Conservation (phyloP, 768 basidiomycete genomes). For the Pleurotus giganteus region DNA sequence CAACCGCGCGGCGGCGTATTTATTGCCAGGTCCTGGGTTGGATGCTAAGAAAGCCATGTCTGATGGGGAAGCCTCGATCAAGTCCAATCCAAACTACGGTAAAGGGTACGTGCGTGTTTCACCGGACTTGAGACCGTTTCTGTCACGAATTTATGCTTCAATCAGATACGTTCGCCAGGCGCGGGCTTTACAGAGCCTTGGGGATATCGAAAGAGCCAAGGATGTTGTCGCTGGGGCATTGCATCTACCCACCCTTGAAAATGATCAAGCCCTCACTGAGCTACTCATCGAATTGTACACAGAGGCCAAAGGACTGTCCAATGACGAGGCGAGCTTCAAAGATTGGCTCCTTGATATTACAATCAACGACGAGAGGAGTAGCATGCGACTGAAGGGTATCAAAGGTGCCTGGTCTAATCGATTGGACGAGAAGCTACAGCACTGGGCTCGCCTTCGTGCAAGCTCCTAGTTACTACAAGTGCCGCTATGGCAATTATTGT, state of each 20-base stretch:
- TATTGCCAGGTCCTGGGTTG: slow-evolving; percentile 24
- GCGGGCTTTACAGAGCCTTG: slow-evolving; percentile 1
- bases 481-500: neutral
- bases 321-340: slow-evolving; percentile 7
- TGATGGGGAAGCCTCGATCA: slow-evolving; percentile 27
- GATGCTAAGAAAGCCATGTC: slow-evolving; percentile 28
- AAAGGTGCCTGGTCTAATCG: slow-evolving; percentile 5
- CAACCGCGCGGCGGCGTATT: slow-evolving; percentile 30
- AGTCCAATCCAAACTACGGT: slow-evolving; percentile 23
- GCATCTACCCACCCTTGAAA: neutral
- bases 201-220: neutral
- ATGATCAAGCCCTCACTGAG: slow-evolving; percentile 3
- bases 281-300: slow-evolving; percentile 5
- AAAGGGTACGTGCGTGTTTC: slow-evolving; percentile 27
- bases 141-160: neutral
- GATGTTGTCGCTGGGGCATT: slow-evolving; percentile 9
- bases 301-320: neutral
- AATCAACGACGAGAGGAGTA: neutral
- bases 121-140: neutral
- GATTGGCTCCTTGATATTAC: slow-evolving; percentile 7
- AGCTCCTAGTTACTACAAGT: too few relatives aligned
- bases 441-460: neutral
- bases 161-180: slow-evolving; percentile 10
- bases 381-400: slow-evolving; percentile 1
- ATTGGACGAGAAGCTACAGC: neutral